Conservation (phyloP, 2,329 filamentous ascomycete genomes). For the Conoideocrella luteorostrata region DNA sequence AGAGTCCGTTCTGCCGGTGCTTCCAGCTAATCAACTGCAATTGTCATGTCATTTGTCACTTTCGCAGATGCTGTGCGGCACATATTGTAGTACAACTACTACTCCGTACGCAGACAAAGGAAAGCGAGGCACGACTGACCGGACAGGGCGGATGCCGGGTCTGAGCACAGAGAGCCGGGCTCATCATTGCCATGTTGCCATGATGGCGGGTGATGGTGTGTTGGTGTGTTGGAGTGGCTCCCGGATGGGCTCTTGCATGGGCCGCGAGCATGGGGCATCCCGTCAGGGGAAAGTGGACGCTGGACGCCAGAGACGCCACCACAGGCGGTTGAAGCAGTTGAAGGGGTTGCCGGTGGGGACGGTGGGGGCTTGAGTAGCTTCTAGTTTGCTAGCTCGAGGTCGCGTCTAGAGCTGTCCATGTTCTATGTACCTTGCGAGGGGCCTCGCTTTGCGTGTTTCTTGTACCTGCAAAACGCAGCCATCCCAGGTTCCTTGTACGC, state of each 20-base stretch:
- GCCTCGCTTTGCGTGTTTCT: background rate
- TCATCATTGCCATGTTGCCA: too few relatives aligned
- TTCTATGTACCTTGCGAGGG: background rate
- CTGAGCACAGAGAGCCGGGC: conserved; percentile 6
- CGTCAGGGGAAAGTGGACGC: conserved; percentile 6
- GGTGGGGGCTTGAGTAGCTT: background rate
- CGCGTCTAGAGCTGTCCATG: background rate
- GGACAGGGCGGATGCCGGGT: conserved; percentile 3
- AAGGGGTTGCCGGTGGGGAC: background rate
- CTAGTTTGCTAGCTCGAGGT: background rate
- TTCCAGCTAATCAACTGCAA: too few relatives aligned
- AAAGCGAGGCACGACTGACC: background rate
- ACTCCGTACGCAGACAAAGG: background rate
- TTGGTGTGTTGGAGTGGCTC: too few relatives aligned
- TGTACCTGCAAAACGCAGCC: background rate
- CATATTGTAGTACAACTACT: background rate
- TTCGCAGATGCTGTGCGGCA: too few relatives aligned
- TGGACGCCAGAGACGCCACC: conserved; percentile 1
- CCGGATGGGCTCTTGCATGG: background rate
- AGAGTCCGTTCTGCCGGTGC: too few relatives aligned
- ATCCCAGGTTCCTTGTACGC: conserved; percentile 1
- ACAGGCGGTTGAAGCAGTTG: background rate
- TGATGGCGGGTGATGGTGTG: too few relatives aligned
- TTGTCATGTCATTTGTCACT: too few relatives aligned
- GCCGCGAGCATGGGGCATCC: background rate